Base-by-base conservation (phyloP, 345 rosid genomes). In the Xanthoceras sorbifolium region DNA sequence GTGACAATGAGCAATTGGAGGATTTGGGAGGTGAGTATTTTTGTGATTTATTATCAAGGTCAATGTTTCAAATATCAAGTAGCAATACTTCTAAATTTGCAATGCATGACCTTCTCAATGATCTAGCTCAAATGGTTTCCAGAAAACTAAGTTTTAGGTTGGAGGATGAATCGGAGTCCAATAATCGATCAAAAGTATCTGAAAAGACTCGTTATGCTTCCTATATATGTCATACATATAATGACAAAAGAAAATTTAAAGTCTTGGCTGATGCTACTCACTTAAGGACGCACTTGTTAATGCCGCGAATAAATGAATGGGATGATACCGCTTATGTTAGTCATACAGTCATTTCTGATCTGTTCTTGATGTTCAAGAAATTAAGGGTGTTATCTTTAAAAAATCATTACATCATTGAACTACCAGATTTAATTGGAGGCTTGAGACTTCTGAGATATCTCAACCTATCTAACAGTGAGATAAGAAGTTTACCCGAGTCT, bases 41-140 rank as follows among this genome's bases (percentile, higher is more conserved):
- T 8, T 3, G 12, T 1, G 38, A 65, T n/a, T 38, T 79, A 14
- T 0, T 44, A 1, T 62, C 36, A 46, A 63, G 81, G 63, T 83
- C 83, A 0, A 23, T 83, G 8, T 69, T 83, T 17, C 72, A 69
- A 32, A 60, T 17, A 3, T 20, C 31, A 11, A 71, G n/a, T 23
- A 4, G 4, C 8, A 6, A 12, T 6, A 0, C 0, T 34, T 1
- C 9, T 32, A 71, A 36, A 34, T 70, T 18, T 32, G 7, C 12
- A 0, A 32, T 54, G 64, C 74, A 70, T 18, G 73, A 70, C 15
- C 73, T 52, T 52, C 6, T 70, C 0, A 60, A 54, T 29, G 46
- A 70, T n/a, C 17, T 52, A 0, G 63, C 74, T 11, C 15, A 31
- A 54, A 20, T 9, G 0, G 31, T 22, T 32, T 70, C 74, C 3